These are phyloP conservation scores for Cercospora nicotianae DNA, from an alignment of 2,329 filamentous ascomycete species.

Conservation along the genomic window DNA sequence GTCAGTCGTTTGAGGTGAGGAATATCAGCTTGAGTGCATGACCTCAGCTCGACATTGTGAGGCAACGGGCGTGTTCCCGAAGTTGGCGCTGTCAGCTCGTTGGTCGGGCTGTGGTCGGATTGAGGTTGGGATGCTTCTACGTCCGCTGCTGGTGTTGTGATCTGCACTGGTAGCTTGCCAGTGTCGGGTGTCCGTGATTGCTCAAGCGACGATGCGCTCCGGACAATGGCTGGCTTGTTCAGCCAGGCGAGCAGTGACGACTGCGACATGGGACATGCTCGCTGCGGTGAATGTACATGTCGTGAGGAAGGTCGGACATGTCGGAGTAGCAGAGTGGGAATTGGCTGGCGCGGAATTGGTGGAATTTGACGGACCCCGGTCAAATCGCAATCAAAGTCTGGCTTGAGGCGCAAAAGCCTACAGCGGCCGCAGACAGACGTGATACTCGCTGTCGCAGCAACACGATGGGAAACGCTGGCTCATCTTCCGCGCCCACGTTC, in stretches of 20 bases:
- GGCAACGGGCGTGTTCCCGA: constrained; percentile 24
- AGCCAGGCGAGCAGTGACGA: constrained; percentile 51
- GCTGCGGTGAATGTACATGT: neutral
- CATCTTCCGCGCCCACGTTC: constrained; percentile 61
- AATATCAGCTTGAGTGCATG: constrained; percentile 55
- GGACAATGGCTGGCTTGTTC: constrained; percentile 42
- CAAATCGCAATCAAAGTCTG: neutral
- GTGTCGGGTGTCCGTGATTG: neutral
- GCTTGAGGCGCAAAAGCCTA: neutral
- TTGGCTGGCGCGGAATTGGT: neutral
- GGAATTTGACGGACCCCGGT: neutral
- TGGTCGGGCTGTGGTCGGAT: neutral
- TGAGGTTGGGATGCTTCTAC: neutral
- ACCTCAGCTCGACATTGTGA: constrained; percentile 55
- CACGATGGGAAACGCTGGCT: constrained; percentile 62
- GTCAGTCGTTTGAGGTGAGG: constrained; percentile 59
- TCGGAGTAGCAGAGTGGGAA: neutral
- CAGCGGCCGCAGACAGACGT: neutral
- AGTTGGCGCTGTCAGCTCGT: neutral
- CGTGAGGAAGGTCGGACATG: neutral
- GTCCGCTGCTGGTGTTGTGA: neutral
- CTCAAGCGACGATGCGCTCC: neutral
- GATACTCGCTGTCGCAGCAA: neutral
- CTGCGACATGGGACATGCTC: constrained; percentile 42
- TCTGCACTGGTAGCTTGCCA: neutral